Evolutionary conservation across 2,329 filamentous ascomycete genomes (phyloP).

Genomic region (Aphanocladium album): DNA sequence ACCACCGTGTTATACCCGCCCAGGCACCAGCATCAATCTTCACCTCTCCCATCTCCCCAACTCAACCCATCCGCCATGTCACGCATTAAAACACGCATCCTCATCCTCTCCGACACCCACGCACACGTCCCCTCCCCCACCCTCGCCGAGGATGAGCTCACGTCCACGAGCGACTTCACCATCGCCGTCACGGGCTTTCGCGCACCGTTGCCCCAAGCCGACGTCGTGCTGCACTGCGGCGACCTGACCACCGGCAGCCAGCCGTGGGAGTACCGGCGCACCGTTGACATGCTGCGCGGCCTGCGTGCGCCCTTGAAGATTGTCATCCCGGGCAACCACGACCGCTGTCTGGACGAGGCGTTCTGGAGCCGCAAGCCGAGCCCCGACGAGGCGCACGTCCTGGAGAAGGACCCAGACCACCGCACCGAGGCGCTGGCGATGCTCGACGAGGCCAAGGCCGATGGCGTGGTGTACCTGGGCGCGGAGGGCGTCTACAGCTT

Average conservation of each 20-base stretch:
- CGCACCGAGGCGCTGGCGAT: conserved; percentile 33
- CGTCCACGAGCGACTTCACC: conserved; percentile 11
- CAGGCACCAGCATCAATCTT: neutral
- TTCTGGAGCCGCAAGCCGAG: conserved; percentile 14
- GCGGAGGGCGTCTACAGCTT: conserved; percentile 47
- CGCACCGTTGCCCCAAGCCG: conserved; percentile 30
- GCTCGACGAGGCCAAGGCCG: conserved; percentile 30
- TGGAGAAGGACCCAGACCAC: neutral
- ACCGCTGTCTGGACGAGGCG: conserved; percentile 37
- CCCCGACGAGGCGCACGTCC: neutral
- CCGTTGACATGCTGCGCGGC: conserved; percentile 36
- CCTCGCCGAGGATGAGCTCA: conserved; percentile 23
- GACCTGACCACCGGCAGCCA: conserved; percentile 42
- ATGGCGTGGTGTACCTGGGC: conserved; percentile 41
- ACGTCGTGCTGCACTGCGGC: conserved; percentile 50
- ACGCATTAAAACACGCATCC: conserved; percentile 30
- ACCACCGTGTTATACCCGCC: neutral
- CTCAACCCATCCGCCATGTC: neutral
- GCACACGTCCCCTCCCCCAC: conserved; percentile 17
- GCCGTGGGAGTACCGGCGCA: conserved; percentile 33
- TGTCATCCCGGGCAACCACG: conserved; percentile 52
- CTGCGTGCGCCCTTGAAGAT: conserved; percentile 48
- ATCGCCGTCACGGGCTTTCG: conserved; percentile 25
- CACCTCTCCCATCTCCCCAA: neutral
- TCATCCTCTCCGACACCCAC: conserved; percentile 37